A percentile compares a stretch with the other conserved stretches of the same genome.
These are phyloP conservation scores for Pyricularia grisea DNA, from an alignment of 2,329 filamentous ascomycete species.

Conservation along the genomic window DNA sequence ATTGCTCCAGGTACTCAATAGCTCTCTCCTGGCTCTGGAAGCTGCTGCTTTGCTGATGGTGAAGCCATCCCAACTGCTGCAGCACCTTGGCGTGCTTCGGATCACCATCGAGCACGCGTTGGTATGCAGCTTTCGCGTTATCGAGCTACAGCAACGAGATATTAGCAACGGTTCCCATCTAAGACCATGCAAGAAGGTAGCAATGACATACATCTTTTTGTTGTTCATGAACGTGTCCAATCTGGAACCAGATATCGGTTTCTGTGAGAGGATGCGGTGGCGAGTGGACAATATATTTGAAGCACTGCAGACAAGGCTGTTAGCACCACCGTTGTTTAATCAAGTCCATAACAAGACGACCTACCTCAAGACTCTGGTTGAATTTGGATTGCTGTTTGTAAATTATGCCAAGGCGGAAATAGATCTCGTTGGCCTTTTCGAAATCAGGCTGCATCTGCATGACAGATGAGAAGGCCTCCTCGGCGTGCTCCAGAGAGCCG, in stretches of 20 bases:
- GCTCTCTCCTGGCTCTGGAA: constrained; percentile 91
- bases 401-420: constrained; percentile 97
- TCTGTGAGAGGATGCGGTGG: constrained; percentile 88
- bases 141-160: constrained; percentile 57
- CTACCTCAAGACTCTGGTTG: constrained; percentile 79
- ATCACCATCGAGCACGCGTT: constrained; percentile 85
- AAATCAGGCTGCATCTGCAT: constrained; percentile 98
- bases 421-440: constrained; percentile 98
- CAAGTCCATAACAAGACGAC: constrained; percentile 15
- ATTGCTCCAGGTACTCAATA: constrained; percentile 96
- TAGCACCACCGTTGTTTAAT: constrained; percentile 14
- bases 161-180: constrained; percentile 18
- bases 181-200: constrained; percentile 1
- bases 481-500: constrained; percentile 90
- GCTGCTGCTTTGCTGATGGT: constrained; percentile 89
- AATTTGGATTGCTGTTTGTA: constrained; percentile 99
- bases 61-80: constrained; percentile 94
- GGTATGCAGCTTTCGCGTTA: constrained; percentile 83
- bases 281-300: constrained; percentile 93
- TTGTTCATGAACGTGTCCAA: constrained; percentile 96
- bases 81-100: constrained; percentile 96
- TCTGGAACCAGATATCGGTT: constrained; percentile 99
- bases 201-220: constrained; percentile 79
- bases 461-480: constrained; percentile 96
- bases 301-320: constrained; percentile 55